Conservation (phyloP, 805 yeast genomes). For the Wickerhamomyces canadensis region DNA sequence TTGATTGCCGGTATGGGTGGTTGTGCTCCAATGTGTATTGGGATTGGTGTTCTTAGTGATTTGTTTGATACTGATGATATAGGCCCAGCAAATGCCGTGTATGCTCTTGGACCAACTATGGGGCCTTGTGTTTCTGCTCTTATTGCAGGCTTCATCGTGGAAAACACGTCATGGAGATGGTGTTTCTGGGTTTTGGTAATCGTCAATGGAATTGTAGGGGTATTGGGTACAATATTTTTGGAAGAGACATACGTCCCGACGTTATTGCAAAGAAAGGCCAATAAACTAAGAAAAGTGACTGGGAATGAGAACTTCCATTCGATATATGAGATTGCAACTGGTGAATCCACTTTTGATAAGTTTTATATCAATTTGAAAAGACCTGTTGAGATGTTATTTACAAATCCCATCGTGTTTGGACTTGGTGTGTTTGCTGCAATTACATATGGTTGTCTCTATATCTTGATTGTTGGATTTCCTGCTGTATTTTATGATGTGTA, state of each 20-base stretch:
- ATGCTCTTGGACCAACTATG: constrained; percentile 42
- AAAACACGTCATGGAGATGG: constrained; percentile 56
- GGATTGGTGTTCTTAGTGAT: constrained; percentile 66
- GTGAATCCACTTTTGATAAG: constrained; percentile 33
- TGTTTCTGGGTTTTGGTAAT: constrained; percentile 52
- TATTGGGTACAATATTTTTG: constrained; percentile 39
- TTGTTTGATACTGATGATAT: constrained; percentile 46
- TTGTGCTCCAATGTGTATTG: constrained; percentile 61
- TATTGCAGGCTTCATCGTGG: constrained; percentile 49
- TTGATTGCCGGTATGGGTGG: constrained; percentile 63
- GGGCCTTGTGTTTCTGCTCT: constrained; percentile 62
- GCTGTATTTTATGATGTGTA: constrained; percentile 40
- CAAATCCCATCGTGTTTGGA: constrained; percentile 61
- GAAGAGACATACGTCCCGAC: constrained; percentile 58
- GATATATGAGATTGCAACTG: constrained; percentile 53
- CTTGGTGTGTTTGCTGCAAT: constrained; percentile 62
- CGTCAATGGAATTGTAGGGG: constrained; percentile 43
- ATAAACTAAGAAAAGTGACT: constrained; percentile 41
- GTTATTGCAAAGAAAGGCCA: constrained; percentile 42
- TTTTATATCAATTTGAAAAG: constrained; percentile 40
- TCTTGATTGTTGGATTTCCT: constrained; percentile 59
- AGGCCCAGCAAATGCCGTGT: constrained; percentile 50
- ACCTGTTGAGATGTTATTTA: constrained; percentile 45
- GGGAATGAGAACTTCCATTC: constrained; percentile 55
- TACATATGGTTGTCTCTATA: constrained; percentile 60